These are phyloP conservation scores for Bidens hawaiensis DNA, from an alignment of 140 eudicot genomes.

Conservation along the genomic window DNA sequence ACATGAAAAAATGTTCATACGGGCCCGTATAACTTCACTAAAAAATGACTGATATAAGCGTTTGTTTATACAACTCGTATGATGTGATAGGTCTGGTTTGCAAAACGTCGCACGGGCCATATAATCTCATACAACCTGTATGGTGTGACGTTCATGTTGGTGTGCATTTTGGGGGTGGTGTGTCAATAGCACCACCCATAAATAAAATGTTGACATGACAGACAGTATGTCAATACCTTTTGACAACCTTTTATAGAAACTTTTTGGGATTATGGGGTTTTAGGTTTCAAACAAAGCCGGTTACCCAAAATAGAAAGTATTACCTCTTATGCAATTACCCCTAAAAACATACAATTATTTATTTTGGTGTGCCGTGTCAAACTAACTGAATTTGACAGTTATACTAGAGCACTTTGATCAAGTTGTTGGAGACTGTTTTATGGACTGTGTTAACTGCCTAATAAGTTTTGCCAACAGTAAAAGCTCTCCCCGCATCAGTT, in stretches of 20 bases:
- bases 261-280: background rate
- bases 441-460: conserved; percentile 95
- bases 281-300: background rate
- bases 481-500: conserved; percentile 79
- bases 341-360: background rate
- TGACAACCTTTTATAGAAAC: background rate
- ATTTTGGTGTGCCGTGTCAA: conserved; percentile 16
- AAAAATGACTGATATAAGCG: too few species aligned
- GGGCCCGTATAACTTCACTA: too few species aligned
- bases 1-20: too few species aligned
- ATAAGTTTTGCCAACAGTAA: conserved; percentile 90
- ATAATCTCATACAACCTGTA: too few species aligned
- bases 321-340: background rate
- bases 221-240: background rate
- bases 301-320: too few species aligned
- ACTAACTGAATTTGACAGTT: conserved; percentile 45
- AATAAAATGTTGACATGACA: background rate
- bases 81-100: too few species aligned
- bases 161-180: too few species aligned
- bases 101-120: too few species aligned
- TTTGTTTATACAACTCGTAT: too few species aligned
- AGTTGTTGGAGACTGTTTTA: conserved; percentile 87
- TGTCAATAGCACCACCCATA: background rate
- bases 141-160: too few species aligned
- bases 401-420: conserved; percentile 94